Evolutionary conservation across 345 rosid genomes (phyloP), one percentile per base, ranked within the genome.

Genomic region (Euclidium syriacum): DNA sequence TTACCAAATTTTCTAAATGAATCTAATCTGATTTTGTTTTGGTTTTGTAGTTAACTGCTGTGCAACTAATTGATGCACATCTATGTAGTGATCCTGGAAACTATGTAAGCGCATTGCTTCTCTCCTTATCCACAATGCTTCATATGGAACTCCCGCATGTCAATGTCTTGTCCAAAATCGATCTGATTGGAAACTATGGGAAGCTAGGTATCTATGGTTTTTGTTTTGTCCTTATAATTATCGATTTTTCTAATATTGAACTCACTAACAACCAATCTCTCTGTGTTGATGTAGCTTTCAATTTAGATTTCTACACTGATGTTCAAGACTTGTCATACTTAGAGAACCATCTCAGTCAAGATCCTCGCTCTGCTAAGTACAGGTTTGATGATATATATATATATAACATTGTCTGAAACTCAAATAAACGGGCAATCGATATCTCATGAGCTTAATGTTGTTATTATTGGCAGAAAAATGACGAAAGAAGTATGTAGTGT

Each of bases 101-200:
- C 75, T 90, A 87, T 65, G 65, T 90, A 24, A 88, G 97, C 61
- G 91, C 87, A 2, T 76, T 95, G 70, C 82, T 88, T 71, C 92
- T 84, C 32, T 85, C 96, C 0, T 66, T 95, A 52, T 87, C 97
- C 20, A 85, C 96, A 55, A 88, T 88, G 98, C 64, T 95, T 72
- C 99, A 90, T 78, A 55, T 95, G 81, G 99, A 90, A 73, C 88
- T 90, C 56, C 98, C 95, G 8, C 96, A 86, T 14, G 30, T 90
- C 71, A 95, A 90, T 73, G 88, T 95, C 70, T 75, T 95, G 62
- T 95, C 96, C 50, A 95, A 95, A 79, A 95, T 90, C 15, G 97
- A 88, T 75, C 80, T 95, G 19, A 81, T 85, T 64, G 97, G 85
- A 72, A 88, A 62, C 83, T 95, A 88, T 38, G 97, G 99, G 72